These are phyloP conservation scores for Apophysomyces variabilis DNA, from an alignment of 371 early-diverging fungal genomes.

Conservation along the genomic window DNA sequence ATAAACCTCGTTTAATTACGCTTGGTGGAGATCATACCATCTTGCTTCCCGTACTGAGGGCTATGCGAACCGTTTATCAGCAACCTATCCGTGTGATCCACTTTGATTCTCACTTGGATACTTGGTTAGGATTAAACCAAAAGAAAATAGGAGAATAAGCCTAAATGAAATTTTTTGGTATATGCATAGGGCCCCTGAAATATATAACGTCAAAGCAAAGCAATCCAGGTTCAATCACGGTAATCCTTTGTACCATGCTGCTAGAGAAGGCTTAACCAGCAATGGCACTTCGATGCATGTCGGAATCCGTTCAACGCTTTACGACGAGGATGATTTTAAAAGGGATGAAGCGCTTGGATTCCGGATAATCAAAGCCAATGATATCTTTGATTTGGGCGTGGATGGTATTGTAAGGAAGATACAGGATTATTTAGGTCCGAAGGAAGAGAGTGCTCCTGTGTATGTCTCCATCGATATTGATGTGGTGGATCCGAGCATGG, in stretches of 20 bases:
- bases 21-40: slow-evolving; percentile 36
- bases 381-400: slow-evolving; percentile 34
- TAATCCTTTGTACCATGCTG: slow-evolving; percentile 39
- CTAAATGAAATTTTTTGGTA: background rate
- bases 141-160: background rate
- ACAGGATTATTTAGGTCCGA: slow-evolving; percentile 25
- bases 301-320: slow-evolving; percentile 40
- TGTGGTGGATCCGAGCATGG: slow-evolving; percentile 38
- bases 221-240: slow-evolving; percentile 29
- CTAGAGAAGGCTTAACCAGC: slow-evolving; percentile 39
- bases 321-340: slow-evolving; percentile 29
- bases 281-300: slow-evolving; percentile 41
- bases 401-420: slow-evolving; percentile 38
- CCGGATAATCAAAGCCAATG: slow-evolving; percentile 36
- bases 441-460: slow-evolving; percentile 25
- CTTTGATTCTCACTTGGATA: slow-evolving; percentile 45
- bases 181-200: slow-evolving; percentile 31
- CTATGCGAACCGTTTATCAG: slow-evolving; percentile 28
- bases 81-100: slow-evolving; percentile 35
- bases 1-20: slow-evolving; percentile 23
- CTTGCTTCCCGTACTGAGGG: slow-evolving; percentile 26
- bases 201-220: slow-evolving; percentile 42
- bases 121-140: slow-evolving; percentile 19
- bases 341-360: slow-evolving; percentile 36
- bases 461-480: slow-evolving; percentile 48